A percentile compares a stretch with the other conserved stretches of the same genome.
phyloP scores from a whole-genome alignment of 805 yeast genomes.

The Torulaspora maleeae region DNA sequence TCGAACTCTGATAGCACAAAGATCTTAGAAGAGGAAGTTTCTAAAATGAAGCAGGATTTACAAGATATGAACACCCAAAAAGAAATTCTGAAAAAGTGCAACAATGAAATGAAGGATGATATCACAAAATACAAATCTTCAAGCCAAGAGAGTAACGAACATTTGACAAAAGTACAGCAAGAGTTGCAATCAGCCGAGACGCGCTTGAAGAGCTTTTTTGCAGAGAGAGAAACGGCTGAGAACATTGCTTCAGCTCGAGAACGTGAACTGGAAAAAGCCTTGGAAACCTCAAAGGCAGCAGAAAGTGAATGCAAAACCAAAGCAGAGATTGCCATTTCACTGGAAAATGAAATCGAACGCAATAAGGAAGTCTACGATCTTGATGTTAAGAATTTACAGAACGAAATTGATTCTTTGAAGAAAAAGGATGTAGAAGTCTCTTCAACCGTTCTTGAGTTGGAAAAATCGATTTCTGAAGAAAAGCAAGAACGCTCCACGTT shows the following conservation, averaged over 20 bases:
- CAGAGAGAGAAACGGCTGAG: neutral
- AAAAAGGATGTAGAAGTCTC: neutral
- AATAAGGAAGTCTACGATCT: neutral
- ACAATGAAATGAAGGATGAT: neutral
- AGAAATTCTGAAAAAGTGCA: neutral
- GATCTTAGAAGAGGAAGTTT: neutral
- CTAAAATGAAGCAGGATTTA: slow-evolving; percentile 1
- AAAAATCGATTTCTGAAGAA: neutral
- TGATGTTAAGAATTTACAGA: neutral
- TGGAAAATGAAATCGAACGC: slow-evolving; percentile 1
- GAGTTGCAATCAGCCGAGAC: neutral
- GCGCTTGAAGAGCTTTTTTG: neutral
- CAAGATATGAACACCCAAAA: neutral
- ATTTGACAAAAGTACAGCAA: neutral
- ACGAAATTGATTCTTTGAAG: neutral
- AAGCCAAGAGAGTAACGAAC: neutral
- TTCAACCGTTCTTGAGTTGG: neutral
- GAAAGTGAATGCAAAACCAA: neutral
- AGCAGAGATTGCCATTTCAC: neutral
- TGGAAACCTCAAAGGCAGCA: neutral
- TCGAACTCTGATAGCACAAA: slow-evolving; percentile 2
- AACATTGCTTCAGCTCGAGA: neutral
- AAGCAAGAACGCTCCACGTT: neutral
- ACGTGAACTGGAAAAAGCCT: neutral
- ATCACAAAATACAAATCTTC: neutral